Evolutionary conservation across 139 green algal genomes (phyloP).

Genomic region (Edaphochlamys debaryana): DNA sequence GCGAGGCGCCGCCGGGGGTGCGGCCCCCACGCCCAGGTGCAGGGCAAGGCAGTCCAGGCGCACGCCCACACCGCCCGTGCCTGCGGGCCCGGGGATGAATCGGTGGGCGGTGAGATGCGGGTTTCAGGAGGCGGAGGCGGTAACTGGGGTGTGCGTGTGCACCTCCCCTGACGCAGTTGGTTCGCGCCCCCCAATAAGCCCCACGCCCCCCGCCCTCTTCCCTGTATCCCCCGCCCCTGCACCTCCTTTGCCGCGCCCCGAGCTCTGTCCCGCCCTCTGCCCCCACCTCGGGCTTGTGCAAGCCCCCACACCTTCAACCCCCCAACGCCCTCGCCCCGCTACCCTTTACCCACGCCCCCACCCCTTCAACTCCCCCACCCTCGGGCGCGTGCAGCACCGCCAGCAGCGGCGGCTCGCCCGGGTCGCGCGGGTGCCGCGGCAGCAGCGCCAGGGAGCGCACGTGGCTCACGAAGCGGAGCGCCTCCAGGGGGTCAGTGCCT

Average conservation of each 20-base stretch:
- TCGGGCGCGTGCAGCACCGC: conserved; percentile 34
- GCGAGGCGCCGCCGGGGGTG: background rate
- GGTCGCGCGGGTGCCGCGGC: conserved; percentile 1
- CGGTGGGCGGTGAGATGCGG: too few species aligned
- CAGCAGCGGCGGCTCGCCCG: conserved; percentile 12
- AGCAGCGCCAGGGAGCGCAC: conserved; percentile 10
- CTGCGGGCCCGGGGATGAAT: background rate
- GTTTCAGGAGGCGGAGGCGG: background rate
- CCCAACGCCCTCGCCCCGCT: too few species aligned
- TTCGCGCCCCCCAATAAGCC: too few species aligned
- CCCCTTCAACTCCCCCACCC: background rate
- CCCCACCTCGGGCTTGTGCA: too few species aligned
- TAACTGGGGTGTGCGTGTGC: too few species aligned
- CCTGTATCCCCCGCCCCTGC: too few species aligned
- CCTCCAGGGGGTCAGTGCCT: conserved; percentile 10
- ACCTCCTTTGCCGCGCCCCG: too few species aligned
- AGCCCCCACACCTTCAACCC: too few species aligned
- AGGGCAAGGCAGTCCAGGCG: conserved; percentile 20
- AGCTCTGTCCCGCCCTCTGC: too few species aligned
- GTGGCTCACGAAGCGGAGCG: background rate
- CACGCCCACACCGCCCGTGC: background rate
- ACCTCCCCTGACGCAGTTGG: too few species aligned
- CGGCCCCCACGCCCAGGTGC: background rate
- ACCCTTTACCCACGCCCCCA: too few species aligned
- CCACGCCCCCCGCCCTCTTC: too few species aligned